Percentiles rank a stretch among this genome's conserved stretches.
Evolutionary conservation across 768 basidiomycete species (phyloP).

Genomic region (Russula abietina): DNA sequence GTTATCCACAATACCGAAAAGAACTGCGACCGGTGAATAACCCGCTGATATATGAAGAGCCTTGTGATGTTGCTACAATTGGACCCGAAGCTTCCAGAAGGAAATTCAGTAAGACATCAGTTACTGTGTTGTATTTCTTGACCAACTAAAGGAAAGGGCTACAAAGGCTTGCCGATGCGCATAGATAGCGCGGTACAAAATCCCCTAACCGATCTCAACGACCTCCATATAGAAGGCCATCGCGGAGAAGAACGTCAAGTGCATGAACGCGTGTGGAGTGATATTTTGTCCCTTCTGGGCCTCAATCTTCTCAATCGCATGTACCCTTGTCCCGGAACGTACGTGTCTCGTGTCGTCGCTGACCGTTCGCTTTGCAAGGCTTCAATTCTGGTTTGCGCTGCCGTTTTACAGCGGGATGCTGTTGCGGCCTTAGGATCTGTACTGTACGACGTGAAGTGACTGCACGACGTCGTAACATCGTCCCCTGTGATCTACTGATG

Average conservation of each 20-base stretch:
- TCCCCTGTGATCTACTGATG: too few species aligned
- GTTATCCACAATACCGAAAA: background rate
- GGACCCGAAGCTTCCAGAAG: background rate
- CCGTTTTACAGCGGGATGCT: background rate
- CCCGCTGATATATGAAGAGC: background rate
- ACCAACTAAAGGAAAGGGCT: background rate
- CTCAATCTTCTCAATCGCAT: background rate
- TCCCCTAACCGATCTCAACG: background rate
- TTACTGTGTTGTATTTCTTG: background rate
- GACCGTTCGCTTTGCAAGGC: background rate
- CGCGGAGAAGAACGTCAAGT: background rate
- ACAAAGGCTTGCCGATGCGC: too few species aligned
- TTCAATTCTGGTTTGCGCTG: background rate
- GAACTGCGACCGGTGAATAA: background rate
- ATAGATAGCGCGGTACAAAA: background rate
- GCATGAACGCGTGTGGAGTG: background rate
- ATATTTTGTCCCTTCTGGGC: background rate
- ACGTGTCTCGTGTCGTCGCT: background rate
- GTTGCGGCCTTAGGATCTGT: background rate
- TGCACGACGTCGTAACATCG: too few species aligned
- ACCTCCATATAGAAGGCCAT: too few species aligned
- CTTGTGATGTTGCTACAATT: background rate
- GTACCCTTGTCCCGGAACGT: background rate
- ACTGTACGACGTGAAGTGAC: too few species aligned
- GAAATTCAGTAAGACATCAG: background rate